phyloP scores from a whole-genome alignment of 805 yeast genomes.

The Zygoascus flipseniorum region DNA sequence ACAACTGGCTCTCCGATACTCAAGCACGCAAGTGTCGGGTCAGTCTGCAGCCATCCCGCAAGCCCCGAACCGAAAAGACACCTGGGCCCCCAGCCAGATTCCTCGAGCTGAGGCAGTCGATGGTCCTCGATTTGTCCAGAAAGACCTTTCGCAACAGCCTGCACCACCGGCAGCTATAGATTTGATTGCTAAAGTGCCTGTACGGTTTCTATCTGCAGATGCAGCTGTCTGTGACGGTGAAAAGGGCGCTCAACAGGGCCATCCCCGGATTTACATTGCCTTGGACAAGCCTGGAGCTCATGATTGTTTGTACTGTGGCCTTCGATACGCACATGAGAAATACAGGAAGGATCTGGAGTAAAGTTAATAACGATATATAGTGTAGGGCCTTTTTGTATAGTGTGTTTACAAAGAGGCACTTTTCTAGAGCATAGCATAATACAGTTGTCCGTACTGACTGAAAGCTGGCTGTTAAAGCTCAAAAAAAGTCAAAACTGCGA shows the following conservation, averaged over 20 bases:
- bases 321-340: conserved; percentile 35
- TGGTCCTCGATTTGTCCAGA: conserved; percentile 64
- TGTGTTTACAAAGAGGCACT: too few relatives aligned
- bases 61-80: conserved; percentile 64
- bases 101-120: conserved; percentile 48
- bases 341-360: conserved; percentile 14
- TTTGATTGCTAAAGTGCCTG: conserved; percentile 65
- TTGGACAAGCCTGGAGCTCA: conserved; percentile 66
- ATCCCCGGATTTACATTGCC: conserved; percentile 75
- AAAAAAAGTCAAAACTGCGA: too few relatives aligned
- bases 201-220: conserved; percentile 50
- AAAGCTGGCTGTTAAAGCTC: too few relatives aligned
- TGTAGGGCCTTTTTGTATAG: too few relatives aligned
- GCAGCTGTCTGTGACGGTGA: conserved; percentile 78
- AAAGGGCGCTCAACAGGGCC: conserved; percentile 58
- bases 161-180: conserved; percentile 80
- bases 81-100: conserved; percentile 69
- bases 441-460: too few relatives aligned
- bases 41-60: conserved; percentile 29
- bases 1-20: not conserved
- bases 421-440: too few relatives aligned
- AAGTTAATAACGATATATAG: not conserved
- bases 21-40: not conserved
- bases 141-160: conserved; percentile 61
- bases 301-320: conserved; percentile 75